A percentile compares a stretch with the other conserved stretches of the same genome.
These are phyloP conservation scores for Monosporozyma yasuniensis DNA, from an alignment of 805 yeast species.

Conservation along the genomic window DNA sequence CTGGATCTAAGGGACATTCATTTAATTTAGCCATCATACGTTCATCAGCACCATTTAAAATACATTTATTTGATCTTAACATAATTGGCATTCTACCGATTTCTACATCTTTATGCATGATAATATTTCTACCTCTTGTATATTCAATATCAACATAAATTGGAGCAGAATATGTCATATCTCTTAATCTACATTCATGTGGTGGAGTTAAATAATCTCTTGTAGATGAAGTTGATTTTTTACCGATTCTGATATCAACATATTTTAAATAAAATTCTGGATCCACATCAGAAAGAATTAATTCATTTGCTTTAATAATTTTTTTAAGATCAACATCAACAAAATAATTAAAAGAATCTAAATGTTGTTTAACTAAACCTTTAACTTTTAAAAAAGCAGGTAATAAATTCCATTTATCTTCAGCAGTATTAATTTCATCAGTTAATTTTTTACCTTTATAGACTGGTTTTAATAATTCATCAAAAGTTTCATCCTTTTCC, in stretches of 20 bases:
- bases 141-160: slow-evolving; percentile 95
- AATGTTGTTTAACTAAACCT: slow-evolving; percentile 93
- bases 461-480: slow-evolving; percentile 66
- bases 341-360: slow-evolving; percentile 96
- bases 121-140: slow-evolving; percentile 88
- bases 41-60: slow-evolving; percentile 69
- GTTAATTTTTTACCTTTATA: slow-evolving; percentile 81
- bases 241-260: slow-evolving; percentile 86
- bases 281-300: slow-evolving; percentile 86
- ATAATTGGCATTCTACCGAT: slow-evolving; percentile 99
- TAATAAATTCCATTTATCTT: slow-evolving; percentile 92
- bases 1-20: slow-evolving; percentile 97
- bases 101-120: slow-evolving; percentile 81
- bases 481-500: slow-evolving; percentile 51
- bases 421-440: slow-evolving; percentile 83
- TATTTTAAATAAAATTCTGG: slow-evolving; percentile 93
- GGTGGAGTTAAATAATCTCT: slow-evolving; percentile 71
- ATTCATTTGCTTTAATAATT: slow-evolving; percentile 83
- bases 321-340: slow-evolving; percentile 89
- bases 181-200: slow-evolving; percentile 92
- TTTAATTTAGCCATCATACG: slow-evolving; percentile 76
- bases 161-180: slow-evolving; percentile 90
- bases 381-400: slow-evolving; percentile 95
- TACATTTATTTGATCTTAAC: slow-evolving; percentile 90
- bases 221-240: slow-evolving; percentile 45